Evolutionary conservation across 257 asterid genomes (phyloP), one percentile per base, ranked within the genome.

Genomic region (Verbena officinalis): DNA sequence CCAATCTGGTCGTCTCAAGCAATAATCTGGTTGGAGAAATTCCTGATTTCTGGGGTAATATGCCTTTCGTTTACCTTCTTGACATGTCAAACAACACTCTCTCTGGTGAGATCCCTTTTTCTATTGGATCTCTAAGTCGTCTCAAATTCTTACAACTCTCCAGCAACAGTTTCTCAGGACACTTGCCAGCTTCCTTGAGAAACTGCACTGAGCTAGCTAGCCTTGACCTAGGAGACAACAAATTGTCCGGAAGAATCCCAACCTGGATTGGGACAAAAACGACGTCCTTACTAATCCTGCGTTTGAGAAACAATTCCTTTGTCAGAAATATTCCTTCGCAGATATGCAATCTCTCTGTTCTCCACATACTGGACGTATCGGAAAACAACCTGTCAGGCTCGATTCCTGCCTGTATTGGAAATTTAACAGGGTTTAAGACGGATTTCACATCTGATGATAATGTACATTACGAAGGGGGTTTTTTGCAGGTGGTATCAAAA

Each of bases 201-300:
- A 75, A 78, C 4, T 78, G 78, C 60, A 70, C 72, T 22, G 33
- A 22, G 51, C 34, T 75, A 24, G 42, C 33, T 31, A 78, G 67
- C 49, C 56, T 75, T 39, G 80, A 78, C 58, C 34, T 78, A 16
- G 72, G 84, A 2, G 75, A 71, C 75, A 78, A 78, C 51, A 63
- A 21, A 6, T 59, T 75, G 27, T 78, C 78, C 3, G 84, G 81
- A 57, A n/a, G 33, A 10, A 40, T 78, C 36, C 84, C 78, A n/a
- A n/a, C 57, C 38, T 78, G 84, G 84, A 43, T 78, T 43, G 83
- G 83, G 61, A 42, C 33, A 9, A 45, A 13, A 17, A 59, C 68
- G 71, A 9, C 59, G 5, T 64, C 71, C 10, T 21, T 79, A 27
- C 36, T 40, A 21, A 79, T 79, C 52, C 67, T 79, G 15, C 69